Percentiles rank a stretch among this genome's conserved stretches.
Conservation (phyloP, 2,329 filamentous ascomycete genomes). For the Ophiostoma sp. region DNA sequence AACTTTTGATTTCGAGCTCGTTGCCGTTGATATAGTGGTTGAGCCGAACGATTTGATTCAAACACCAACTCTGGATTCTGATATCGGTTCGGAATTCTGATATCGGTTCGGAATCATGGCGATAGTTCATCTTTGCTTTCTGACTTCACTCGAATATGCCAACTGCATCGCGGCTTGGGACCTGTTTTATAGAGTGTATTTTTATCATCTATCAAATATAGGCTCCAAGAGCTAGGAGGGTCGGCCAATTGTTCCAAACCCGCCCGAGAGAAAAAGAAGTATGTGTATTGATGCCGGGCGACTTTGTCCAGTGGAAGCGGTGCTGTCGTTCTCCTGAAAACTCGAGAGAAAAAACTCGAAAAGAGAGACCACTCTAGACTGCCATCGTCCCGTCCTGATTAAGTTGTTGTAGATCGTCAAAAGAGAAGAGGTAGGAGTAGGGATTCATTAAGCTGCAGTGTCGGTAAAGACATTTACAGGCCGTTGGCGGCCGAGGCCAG, state of each 20-base stretch:
- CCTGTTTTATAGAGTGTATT: conserved; percentile 8
- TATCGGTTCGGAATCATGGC: too few species aligned
- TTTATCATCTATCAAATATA: conserved; percentile 15
- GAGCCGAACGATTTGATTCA: too few species aligned
- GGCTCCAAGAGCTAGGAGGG: background rate
- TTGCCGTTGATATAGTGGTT: too few species aligned
- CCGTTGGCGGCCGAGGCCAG: conserved; percentile 31
- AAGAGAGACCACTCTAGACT: background rate
- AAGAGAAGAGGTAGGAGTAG: background rate
- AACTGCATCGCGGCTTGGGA: background rate
- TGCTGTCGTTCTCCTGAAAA: background rate
- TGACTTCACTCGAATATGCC: too few species aligned
- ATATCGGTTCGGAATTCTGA: too few species aligned
- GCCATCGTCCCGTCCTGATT: conserved; percentile 8
- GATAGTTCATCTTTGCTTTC: too few species aligned
- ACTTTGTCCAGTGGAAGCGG: background rate
- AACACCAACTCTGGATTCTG: too few species aligned
- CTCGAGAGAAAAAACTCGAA: background rate
- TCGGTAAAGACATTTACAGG: background rate
- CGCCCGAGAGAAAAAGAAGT: conserved; percentile 1
- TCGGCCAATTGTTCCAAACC: background rate
- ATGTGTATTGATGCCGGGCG: background rate
- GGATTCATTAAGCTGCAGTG: background rate
- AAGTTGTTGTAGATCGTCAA: background rate
- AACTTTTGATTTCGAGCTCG: background rate